These are phyloP conservation scores for Flaveria sonorensis DNA, from an alignment of 129 eudicot species.

Conservation along the genomic window DNA sequence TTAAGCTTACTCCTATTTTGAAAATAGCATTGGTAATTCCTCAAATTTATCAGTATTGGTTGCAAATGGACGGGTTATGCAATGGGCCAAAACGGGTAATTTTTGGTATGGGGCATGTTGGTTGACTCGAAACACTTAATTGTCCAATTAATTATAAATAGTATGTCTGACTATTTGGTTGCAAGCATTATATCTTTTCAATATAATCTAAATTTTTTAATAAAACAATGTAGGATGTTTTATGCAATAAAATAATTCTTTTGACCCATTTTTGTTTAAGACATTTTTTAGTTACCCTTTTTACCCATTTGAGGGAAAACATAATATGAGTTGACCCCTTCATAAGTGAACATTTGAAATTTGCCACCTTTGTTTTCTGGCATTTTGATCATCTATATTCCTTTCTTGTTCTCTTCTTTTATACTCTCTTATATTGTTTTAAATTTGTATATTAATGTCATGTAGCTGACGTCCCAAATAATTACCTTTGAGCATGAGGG, in stretches of 20 bases:
- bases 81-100: not conserved
- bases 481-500: slow-evolving; percentile 97
- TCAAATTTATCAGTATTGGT: slow-evolving; percentile 1
- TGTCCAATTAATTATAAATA: not conserved
- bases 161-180: not conserved
- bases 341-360: not conserved
- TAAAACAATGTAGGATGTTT: not conserved
- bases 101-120: not conserved
- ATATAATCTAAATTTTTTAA: not conserved
- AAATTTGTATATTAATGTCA: slow-evolving; percentile 16
- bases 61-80: not conserved
- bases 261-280: not conserved
- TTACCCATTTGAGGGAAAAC: not conserved
- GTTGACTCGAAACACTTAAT: not conserved
- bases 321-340: not conserved
- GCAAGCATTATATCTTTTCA: not conserved
- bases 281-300: slow-evolving; percentile 5
- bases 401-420: not conserved
- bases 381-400: slow-evolving; percentile 14
- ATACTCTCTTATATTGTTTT: slow-evolving; percentile 6
- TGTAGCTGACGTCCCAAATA: slow-evolving; percentile 86
- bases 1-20: not conserved
- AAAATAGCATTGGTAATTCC: not conserved
- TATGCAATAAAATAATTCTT: not conserved
- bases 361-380: not conserved